Evolutionary conservation across 2,329 filamentous ascomycete genomes (phyloP), one percentile per base, ranked within the genome.

Genomic region (Botrytis byssoidea): DNA sequence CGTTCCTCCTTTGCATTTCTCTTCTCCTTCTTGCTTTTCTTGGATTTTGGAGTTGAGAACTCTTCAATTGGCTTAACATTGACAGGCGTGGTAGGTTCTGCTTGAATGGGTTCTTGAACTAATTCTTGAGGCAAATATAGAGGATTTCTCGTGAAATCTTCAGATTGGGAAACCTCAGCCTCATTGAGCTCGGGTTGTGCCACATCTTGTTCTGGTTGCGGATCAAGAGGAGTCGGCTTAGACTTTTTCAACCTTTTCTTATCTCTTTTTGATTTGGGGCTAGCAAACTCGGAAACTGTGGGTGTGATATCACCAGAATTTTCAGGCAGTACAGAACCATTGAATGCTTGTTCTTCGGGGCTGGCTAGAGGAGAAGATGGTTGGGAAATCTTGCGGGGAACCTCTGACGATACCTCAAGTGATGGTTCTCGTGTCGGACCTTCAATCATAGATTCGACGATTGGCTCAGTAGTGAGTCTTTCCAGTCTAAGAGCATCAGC

Each of bases 1-100:
- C 72, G 67, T 20, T 42, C 66, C 71, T 75, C 74, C 69, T 76
- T 75, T 29, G 46, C 44, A 42, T 77, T 72, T 64, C 75, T 74
- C 71, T 75, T 75, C 22, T 75, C 76, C 63, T 78, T 77, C 70
- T 77, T 78, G n/a, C 74, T 60, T 61, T 77, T 77, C 51, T 77
- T 76, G n/a, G 74, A 75, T 63, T 72, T 72, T 20, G 74, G 40
- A 8, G 35, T 18, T 20, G n/a, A n/a, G 8, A 44, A 44, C 55
- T 74, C 72, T 25, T 73, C 70, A 65, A 46, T 35, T 20, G 44
- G 29, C 55, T 60, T 32, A n/a, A 46, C 40, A 64, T 55, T 44
- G 44, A 67, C 70, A n/a, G 70, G 55, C n/a, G 70, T 22, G 40
- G 60, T 37, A n/a, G 48, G 48, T 55, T 55, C 25, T 40, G 71